A percentile compares a stretch with the other conserved stretches of the same genome.
Evolutionary conservation across 1,284 basidiomycete species (phyloP).

Genomic region (Coniophora puteana): DNA sequence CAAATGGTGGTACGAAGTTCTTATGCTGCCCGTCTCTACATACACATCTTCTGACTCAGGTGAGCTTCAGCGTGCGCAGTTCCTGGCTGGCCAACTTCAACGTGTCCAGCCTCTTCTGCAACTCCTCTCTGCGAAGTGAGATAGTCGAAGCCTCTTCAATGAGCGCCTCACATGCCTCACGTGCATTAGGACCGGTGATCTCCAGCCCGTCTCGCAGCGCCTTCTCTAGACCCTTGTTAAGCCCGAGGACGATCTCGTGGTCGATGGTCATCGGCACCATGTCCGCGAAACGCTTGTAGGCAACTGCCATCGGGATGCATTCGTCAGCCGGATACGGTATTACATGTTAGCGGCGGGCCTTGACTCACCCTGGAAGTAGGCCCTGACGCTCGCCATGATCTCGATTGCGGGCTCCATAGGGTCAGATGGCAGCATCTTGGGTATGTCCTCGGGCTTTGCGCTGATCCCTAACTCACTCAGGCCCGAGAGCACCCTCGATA

Average conservation of each 20-base stretch:
- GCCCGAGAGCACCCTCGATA: constrained; percentile 35
- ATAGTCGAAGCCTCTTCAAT: constrained; percentile 49
- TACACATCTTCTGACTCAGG: too few species aligned
- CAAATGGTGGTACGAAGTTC: too few species aligned
- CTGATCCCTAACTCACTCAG: constrained; percentile 43
- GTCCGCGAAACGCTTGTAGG: constrained; percentile 67
- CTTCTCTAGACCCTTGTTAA: constrained; percentile 39
- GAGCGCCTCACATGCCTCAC: constrained; percentile 40
- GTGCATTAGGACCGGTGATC: constrained; percentile 28
- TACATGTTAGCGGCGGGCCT: not conserved
- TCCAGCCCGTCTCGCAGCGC: constrained; percentile 42
- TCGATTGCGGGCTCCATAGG: constrained; percentile 49
- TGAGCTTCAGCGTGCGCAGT: too few species aligned
- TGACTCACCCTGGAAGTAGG: constrained; percentile 64
- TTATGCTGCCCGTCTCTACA: too few species aligned
- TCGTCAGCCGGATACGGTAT: not conserved
- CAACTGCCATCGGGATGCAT: constrained; percentile 36
- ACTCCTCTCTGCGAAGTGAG: constrained; percentile 43
- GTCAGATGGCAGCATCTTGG: constrained; percentile 52
- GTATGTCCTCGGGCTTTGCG: constrained; percentile 39
- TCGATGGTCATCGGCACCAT: constrained; percentile 64
- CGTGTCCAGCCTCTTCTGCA: constrained; percentile 49
- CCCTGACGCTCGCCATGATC: constrained; percentile 70
- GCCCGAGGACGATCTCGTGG: constrained; percentile 47
- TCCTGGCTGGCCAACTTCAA: constrained; percentile 49